Evolutionary conservation across 2,329 filamentous ascomycete genomes (phyloP), one percentile per base, ranked within the genome.

Genomic region (Aspergillus sp.): DNA sequence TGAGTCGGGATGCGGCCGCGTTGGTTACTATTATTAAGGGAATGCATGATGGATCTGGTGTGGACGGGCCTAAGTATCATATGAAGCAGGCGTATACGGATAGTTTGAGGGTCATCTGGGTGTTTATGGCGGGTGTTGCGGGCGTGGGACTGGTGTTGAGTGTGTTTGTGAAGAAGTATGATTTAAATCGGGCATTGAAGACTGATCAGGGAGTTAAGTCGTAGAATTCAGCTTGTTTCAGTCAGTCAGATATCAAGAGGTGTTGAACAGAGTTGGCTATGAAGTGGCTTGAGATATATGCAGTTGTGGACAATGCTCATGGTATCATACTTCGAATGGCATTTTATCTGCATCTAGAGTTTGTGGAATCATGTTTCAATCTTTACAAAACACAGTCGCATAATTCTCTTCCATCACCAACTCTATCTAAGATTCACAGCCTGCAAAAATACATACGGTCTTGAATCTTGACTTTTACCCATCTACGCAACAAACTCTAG

Each of bases 401-500:
- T 31, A 11, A 31, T 11, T 11, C 27, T 9, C 27, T 11, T 31
- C 3, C 27, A 11, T 11, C 9, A 8, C 9, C 27, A 31, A 11
- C 27, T 3, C 3, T 31, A 31, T 11, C 27, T 11, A 31, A 31
- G 3, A 4, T 31, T 3, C 3, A 12, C 1, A 31, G 27, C 27
- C 4, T 31, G 9, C 8, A 11, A 4, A 11, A 11, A 9, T 31
- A 31, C 27, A 11, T 9, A 8, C 3, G 3, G 24, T 4, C 9
- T 31, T 31, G 4, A 31, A 31, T 9, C 9, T 11, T 31, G 3
- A 8, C 9, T 31, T 33, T n/a, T 37, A 44, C 27, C 17, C 11
- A 37, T 31, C 52, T 47, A 61, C 17, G 43, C 58, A 44, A 62
- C 9, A 56, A 52, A 54, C 12, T 58, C 56, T 2, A 62, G 57